Percentiles rank a stretch among this genome's conserved stretches.
Conservation (phyloP, 192 early-diverging fungal species). For the Backusella circina region DNA sequence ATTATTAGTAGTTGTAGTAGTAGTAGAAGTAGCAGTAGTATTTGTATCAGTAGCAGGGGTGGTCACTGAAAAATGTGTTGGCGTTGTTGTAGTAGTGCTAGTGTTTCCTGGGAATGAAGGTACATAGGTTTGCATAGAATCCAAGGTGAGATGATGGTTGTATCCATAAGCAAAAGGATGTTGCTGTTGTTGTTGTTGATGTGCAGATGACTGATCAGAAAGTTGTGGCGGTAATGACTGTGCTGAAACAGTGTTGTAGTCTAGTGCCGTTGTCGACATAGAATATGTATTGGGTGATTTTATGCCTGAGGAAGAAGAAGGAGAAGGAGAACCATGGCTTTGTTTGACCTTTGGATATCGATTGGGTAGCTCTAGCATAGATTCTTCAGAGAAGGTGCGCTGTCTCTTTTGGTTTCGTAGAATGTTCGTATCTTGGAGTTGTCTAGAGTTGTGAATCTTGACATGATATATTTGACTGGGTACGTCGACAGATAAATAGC, state of each 20-base stretch:
- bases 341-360: background rate
- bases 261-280: background rate
- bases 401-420: background rate
- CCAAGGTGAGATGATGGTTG: background rate
- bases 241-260: background rate
- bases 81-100: background rate
- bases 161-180: slow-evolving; percentile 9
- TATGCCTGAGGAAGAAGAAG: background rate
- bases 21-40: background rate
- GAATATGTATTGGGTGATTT: background rate
- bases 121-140: background rate
- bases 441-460: slow-evolving; percentile 17
- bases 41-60: background rate
- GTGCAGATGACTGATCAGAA: background rate
- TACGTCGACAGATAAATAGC: slow-evolving; percentile 8
- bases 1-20: background rate
- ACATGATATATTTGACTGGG: slow-evolving; percentile 18
- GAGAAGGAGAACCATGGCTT: background rate
- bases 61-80: background rate
- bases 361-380: background rate
- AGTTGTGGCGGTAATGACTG: background rate
- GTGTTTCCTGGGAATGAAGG: background rate
- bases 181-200: background rate
- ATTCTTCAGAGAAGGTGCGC: slow-evolving; percentile 1
- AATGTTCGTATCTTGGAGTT: slow-evolving; percentile 5